Conservation (phyloP, 306 rosid genomes). For the Inga leiocalycina region DNA sequence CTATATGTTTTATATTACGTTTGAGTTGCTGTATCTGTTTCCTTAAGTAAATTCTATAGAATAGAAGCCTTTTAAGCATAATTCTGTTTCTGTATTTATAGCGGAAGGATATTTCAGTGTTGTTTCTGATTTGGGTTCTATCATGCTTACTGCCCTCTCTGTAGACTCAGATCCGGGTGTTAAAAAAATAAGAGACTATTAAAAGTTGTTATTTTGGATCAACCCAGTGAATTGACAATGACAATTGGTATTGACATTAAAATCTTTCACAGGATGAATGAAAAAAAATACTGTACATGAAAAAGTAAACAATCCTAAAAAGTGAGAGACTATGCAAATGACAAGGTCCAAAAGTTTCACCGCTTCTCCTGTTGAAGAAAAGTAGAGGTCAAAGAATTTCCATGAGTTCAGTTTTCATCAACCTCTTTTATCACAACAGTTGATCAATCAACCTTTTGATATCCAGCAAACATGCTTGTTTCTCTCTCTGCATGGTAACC, state of each 20-base stretch:
- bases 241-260: neutral
- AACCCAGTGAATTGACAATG: conserved; percentile 10
- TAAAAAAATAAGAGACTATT: neutral
- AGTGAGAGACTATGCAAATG: conserved; percentile 17
- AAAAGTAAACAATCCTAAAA: conserved; percentile 20
- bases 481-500: conserved; percentile 23
- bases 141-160: neutral
- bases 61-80: neutral
- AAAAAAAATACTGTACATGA: neutral
- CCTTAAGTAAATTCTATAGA: neutral
- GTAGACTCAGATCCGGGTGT: neutral
- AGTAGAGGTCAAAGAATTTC: conserved; percentile 23
- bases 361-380: conserved; percentile 13
- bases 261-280: conserved; percentile 1
- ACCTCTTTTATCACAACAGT: conserved; percentile 21
- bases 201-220: neutral
- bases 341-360: conserved; percentile 18
- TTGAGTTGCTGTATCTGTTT: neutral
- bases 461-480: conserved; percentile 12
- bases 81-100: neutral
- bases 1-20: neutral
- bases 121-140: neutral
- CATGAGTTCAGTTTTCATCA: conserved; percentile 28
- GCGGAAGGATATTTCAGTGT: neutral
- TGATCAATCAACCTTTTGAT: conserved; percentile 1